Conservation (phyloP, 2,329 filamentous ascomycete species). For the Aspergillus fructus region DNA sequence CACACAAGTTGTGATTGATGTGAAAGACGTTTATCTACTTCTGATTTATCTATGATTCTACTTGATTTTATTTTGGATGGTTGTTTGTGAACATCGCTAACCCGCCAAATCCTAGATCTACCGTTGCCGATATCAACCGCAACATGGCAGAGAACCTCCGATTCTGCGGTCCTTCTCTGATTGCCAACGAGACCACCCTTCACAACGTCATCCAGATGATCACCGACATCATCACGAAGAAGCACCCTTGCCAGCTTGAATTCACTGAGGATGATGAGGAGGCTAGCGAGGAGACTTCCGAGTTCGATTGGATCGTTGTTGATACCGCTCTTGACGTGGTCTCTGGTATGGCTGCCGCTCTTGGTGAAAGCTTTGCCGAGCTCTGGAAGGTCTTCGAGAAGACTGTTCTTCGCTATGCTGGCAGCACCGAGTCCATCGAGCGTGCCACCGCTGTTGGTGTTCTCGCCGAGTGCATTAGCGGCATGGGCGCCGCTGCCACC, state of each 20-base stretch:
- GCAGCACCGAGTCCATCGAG: slow-evolving; percentile 81
- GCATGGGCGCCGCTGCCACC: slow-evolving; percentile 78
- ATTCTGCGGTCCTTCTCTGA: slow-evolving; percentile 81
- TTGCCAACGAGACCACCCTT: slow-evolving; percentile 70
- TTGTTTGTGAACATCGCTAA: slow-evolving; percentile 42
- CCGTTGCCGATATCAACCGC: slow-evolving; percentile 92
- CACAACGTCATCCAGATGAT: slow-evolving; percentile 75
- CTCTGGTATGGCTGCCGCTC: slow-evolving; percentile 76
- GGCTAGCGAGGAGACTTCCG: slow-evolving; percentile 76
- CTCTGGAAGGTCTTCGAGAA: slow-evolving; percentile 97
- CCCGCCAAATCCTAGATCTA: slow-evolving; percentile 58
- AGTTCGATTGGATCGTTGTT: slow-evolving; percentile 96
- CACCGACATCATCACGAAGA: slow-evolving; percentile 77
- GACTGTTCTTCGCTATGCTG: slow-evolving; percentile 82
- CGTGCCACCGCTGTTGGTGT: slow-evolving; percentile 87
- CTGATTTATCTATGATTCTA: slow-evolving; percentile 38
- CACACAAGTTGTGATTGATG: slow-evolving; percentile 81
- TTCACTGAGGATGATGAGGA: slow-evolving; percentile 75
- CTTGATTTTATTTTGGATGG: slow-evolving; percentile 32
- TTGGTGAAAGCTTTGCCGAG: slow-evolving; percentile 78
- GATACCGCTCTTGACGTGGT: slow-evolving; percentile 92
- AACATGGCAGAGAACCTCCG: slow-evolving; percentile 89
- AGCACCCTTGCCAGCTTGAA: slow-evolving; percentile 90
- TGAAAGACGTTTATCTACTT: slow-evolving; percentile 66
- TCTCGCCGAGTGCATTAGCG: slow-evolving; percentile 84